These are phyloP conservation scores for Leccinum fuscescens DNA, from an alignment of 1,284 basidiomycete genomes.

Conservation along the genomic window DNA sequence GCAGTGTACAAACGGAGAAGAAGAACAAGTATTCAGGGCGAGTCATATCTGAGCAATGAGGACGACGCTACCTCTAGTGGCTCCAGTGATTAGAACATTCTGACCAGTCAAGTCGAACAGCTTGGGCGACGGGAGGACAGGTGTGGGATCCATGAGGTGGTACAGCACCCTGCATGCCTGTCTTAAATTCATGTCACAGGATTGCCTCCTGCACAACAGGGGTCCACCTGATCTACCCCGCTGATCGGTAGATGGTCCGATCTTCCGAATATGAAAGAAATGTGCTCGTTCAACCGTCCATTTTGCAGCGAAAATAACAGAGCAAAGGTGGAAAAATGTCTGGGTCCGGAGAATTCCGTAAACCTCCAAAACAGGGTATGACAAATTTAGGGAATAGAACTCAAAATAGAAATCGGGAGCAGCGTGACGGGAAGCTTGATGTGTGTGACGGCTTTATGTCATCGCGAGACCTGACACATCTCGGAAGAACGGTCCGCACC, in stretches of 20 bases:
- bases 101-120: slow-evolving; percentile 62
- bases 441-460: slow-evolving; percentile 32
- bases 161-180: slow-evolving; percentile 9
- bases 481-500: slow-evolving; percentile 30
- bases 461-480: slow-evolving; percentile 23
- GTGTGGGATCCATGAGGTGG: slow-evolving; percentile 43
- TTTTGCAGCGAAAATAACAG: slow-evolving; percentile 10
- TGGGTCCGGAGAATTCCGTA: slow-evolving; percentile 15
- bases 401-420: slow-evolving; percentile 28
- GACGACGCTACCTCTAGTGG: slow-evolving; percentile 54
- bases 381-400: slow-evolving; percentile 24
- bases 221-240: slow-evolving; percentile 23
- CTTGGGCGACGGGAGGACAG: slow-evolving; percentile 43
- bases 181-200: slow-evolving; percentile 25
- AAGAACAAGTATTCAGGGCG: not conserved
- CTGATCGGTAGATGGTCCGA: slow-evolving; percentile 34
- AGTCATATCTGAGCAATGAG: slow-evolving; percentile 21
- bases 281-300: slow-evolving; percentile 2
- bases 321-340: slow-evolving; percentile 12
- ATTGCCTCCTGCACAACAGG: slow-evolving; percentile 1
- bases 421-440: slow-evolving; percentile 22
- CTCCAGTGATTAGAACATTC: slow-evolving; percentile 71
- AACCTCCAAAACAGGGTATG: slow-evolving; percentile 27
- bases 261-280: slow-evolving; percentile 19
- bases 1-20: slow-evolving; percentile 18